Percentiles rank a stretch among this genome's conserved stretches.
Conservation (phyloP, 495 filamentous ascomycete genomes). For the Trichoderma virens region DNA sequence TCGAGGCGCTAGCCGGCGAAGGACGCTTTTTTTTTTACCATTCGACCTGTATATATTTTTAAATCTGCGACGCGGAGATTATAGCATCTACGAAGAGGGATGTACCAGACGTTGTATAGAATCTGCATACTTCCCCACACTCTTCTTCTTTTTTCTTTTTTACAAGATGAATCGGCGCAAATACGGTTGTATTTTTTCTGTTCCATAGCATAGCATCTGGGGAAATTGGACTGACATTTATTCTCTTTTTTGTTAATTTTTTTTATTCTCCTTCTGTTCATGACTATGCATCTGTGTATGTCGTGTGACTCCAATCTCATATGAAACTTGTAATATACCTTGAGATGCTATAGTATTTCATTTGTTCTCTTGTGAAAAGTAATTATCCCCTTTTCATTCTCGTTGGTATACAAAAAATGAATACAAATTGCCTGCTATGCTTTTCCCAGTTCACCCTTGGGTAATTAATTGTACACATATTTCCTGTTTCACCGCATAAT, state of each 20-base stretch:
- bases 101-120: constrained; percentile 8
- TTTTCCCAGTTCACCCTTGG: no score
- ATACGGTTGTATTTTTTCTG: not conserved
- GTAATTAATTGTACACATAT: no score
- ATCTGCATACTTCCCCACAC: not conserved
- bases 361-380: not conserved
- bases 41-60: constrained; percentile 5
- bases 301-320: no score
- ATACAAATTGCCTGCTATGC: not conserved
- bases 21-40: not conserved
- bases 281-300: not conserved
- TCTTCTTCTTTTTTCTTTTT: not conserved
- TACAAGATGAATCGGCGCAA: not conserved
- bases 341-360: not conserved
- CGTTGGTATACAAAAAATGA: not conserved
- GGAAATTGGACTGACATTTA: not conserved
- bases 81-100: constrained; percentile 4
- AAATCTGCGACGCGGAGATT: not conserved
- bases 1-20: constrained; percentile 2
- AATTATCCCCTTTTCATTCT: not conserved
- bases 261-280: not conserved
- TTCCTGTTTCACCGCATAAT: no score
- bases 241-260: not conserved
- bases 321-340: not conserved
- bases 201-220: not conserved